Evolutionary conservation across 2,329 filamentous ascomycete genomes (phyloP), one percentile per base, ranked within the genome.

Genomic region (Chaetomiaceae sp.): DNA sequence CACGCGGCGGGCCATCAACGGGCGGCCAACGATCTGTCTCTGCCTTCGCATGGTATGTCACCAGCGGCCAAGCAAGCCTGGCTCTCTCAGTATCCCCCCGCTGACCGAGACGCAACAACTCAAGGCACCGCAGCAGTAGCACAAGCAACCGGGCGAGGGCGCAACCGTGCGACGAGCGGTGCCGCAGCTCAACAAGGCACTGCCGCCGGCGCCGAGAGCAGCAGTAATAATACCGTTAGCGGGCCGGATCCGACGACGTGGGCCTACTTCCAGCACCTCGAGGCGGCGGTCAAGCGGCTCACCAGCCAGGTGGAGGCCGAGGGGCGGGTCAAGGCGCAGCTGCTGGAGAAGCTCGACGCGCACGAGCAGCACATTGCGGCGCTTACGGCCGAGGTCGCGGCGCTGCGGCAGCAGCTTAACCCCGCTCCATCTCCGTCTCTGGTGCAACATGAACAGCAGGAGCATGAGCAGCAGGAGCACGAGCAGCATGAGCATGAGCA

Each of bases 221-320:
- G 81, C 63, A 82, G 81, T 59, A 81, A 89, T 59, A 81, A 89
- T 61, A 76, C 89, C 56, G 85, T 89, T 67, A 74, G 82, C 48
- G 72, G 78, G 17, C 74, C 74, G 17, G 81, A 83, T 47, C 76
- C 82, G 58, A 84, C 83, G 38, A 73, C 91, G 8, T 90, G 85
- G 85, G 72, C 77, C 4, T 90, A 90, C 63, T 81, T 91, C 31
- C 83, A 89, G 53, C 78, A 77, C 17, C 73, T 92, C 46, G 88
- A 92, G 64, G 79, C 82, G 12, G 73, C 71, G 44, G 62, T 76
- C 27, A 65, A 58, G 46, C 44, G 55, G 20, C 56, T 67, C 12
- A 43, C 45, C 7, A 40, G 53, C 33, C 56, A 64, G 40, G 27
- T 60, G 22, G 55, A 59, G 22, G 50, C 56, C 0, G 55, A 55